phyloP scores from a whole-genome alignment of 2,329 filamentous ascomycete species.

The Tolypocladium sp. region DNA sequence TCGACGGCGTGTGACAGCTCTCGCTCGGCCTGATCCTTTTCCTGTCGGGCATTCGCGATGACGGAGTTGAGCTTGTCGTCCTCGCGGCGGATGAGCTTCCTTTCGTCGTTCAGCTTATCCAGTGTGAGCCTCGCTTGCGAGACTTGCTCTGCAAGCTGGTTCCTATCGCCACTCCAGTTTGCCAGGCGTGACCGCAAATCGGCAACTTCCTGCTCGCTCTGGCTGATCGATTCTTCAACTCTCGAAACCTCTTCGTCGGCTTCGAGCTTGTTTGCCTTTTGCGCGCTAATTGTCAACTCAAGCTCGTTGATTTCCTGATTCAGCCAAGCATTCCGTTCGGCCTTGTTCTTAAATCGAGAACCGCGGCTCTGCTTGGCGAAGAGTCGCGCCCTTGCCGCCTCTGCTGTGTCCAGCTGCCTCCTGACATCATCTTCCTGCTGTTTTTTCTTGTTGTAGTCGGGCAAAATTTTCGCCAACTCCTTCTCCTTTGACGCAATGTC shows the following conservation, averaged over 20 bases:
- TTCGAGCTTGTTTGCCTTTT: constrained; percentile 78
- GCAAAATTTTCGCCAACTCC: constrained; percentile 66
- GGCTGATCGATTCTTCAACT: constrained; percentile 61
- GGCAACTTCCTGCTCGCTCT: constrained; percentile 64
- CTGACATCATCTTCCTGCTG: constrained; percentile 63
- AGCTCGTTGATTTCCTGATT: constrained; percentile 73
- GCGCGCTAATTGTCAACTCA: constrained; percentile 63
- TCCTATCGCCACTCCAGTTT: constrained; percentile 67
- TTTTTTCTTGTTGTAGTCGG: constrained; percentile 66
- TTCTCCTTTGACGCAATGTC: constrained; percentile 69
- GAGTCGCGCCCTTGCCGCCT: constrained; percentile 66
- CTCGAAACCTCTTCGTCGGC: constrained; percentile 72
- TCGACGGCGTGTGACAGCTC: constrained; percentile 82
- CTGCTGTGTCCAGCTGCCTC: constrained; percentile 64
- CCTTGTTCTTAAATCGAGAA: constrained; percentile 79
- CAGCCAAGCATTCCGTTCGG: constrained; percentile 78
- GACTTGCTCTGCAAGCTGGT: constrained; percentile 63
- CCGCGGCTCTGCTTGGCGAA: constrained; percentile 89
- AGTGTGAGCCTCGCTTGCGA: constrained; percentile 68
- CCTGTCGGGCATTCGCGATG: constrained; percentile 64
- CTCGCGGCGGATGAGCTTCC: constrained; percentile 80
- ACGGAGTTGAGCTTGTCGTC: constrained; percentile 79
- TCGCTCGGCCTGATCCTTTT: constrained; percentile 69
- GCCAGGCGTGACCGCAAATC: constrained; percentile 64
- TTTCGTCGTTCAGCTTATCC: constrained; percentile 74